Conservation (phyloP, 2,329 filamentous ascomycete genomes). For the Trichoderma oligosporum region DNA sequence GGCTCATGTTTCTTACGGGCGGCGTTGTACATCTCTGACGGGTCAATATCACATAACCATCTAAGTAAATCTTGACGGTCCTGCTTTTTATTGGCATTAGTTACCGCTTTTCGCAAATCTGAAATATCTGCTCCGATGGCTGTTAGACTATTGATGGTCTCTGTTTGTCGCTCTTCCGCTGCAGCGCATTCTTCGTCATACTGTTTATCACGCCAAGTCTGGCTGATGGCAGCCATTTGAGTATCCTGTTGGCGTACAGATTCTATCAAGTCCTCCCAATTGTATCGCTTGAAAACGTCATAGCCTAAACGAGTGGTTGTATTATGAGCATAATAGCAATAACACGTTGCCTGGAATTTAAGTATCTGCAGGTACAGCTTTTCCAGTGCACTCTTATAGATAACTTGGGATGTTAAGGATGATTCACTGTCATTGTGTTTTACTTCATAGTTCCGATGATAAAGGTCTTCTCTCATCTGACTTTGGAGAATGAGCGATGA, state of each 20-base stretch:
- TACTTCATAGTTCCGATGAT: neutral
- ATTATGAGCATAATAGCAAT: neutral
- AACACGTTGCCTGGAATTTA: neutral
- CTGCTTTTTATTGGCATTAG: neutral
- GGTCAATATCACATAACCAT: constrained; percentile 3
- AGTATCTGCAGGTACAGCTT: neutral
- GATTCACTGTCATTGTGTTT: neutral
- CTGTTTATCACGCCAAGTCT: neutral
- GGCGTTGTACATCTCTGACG: neutral
- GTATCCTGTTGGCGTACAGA: neutral
- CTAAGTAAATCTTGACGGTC: neutral
- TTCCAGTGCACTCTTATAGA: neutral
- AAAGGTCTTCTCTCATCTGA: constrained; percentile 8
- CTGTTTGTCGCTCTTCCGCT: neutral
- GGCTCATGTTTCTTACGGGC: neutral
- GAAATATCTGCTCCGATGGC: neutral
- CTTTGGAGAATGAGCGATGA: neutral
- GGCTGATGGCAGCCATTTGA: neutral
- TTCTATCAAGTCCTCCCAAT: neutral
- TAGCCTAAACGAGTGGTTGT: neutral
- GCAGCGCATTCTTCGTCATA: neutral
- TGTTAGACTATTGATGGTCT: neutral
- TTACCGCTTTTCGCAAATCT: neutral
- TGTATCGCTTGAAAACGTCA: neutral
- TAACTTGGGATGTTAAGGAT: neutral